Conservation (phyloP, 768 basidiomycete genomes). For the Kwoniella sp. region DNA sequence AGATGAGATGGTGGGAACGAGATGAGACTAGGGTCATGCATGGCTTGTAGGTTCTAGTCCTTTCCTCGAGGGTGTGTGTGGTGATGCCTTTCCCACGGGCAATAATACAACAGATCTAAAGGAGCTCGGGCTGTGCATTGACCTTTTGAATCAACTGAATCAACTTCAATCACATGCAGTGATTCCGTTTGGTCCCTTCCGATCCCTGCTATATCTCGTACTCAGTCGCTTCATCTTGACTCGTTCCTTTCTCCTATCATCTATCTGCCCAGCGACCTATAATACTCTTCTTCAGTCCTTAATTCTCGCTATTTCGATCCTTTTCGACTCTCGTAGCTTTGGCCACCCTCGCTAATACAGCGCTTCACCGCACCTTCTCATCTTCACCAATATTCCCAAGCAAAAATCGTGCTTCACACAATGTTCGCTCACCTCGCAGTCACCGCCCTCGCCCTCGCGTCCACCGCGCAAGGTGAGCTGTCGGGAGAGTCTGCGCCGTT, state of each 20-base stretch:
- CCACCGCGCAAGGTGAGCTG: constrained; percentile 17
- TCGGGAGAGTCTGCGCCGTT: too few relatives aligned
- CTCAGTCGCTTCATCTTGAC: background rate
- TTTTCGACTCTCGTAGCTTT: too few relatives aligned
- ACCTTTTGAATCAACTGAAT: background rate
- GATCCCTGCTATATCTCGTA: background rate
- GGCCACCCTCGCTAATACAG: too few relatives aligned
- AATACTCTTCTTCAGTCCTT: background rate
- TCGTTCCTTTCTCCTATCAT: background rate
- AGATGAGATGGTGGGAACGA: too few relatives aligned
- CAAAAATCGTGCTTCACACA: background rate
- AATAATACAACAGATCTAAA: background rate
- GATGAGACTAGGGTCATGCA: background rate
- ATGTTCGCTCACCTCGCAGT: constrained; percentile 17
- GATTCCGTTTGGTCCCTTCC: background rate
- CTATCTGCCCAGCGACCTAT: background rate
- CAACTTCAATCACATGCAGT: background rate
- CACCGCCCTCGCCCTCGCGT: constrained; percentile 7
- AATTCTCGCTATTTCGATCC: too few relatives aligned
- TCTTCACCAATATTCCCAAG: background rate
- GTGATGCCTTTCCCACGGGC: constrained; percentile 15
- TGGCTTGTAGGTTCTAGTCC: constrained; percentile 13
- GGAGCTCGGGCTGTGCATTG: constrained; percentile 1
- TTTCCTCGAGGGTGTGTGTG: background rate
- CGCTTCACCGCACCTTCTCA: too few relatives aligned